Evolutionary conservation across 805 yeast genomes (phyloP).

Genomic region (Lachancea dasiensis): DNA sequence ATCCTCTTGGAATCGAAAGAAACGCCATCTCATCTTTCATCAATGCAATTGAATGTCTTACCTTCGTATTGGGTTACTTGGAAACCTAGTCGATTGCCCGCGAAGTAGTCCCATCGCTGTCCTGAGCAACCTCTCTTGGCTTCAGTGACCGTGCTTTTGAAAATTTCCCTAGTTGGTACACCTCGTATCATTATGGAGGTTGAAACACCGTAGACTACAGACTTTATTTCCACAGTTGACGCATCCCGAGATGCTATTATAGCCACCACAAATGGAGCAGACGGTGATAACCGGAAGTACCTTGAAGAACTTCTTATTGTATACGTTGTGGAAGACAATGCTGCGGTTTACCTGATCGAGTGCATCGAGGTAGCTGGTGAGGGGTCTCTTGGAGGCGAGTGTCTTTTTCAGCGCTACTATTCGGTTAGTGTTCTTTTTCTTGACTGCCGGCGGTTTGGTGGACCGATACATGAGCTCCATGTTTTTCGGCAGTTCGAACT

Average conservation of each 20-base stretch:
- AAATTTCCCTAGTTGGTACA: conserved; percentile 16
- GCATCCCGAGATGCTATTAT: conserved; percentile 30
- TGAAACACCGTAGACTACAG: conserved; percentile 30
- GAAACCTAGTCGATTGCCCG: no score
- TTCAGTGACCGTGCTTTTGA: background rate
- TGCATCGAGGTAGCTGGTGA: conserved; percentile 30
- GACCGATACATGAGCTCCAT: conserved; percentile 28
- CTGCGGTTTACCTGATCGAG: conserved; percentile 28
- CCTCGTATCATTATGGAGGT: conserved; percentile 32
- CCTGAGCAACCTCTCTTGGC: background rate
- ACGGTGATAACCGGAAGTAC: conserved; percentile 30
- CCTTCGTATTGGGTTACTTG: no score
- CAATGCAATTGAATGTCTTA: no score
- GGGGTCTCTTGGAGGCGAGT: conserved; percentile 25
- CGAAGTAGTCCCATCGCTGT: no score
- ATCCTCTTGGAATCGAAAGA: no score
- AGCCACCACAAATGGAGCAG: conserved; percentile 33
- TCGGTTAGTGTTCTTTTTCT: conserved; percentile 29
- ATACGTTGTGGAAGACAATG: conserved; percentile 27
- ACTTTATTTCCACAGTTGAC: conserved; percentile 30
- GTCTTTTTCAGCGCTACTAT: conserved; percentile 28
- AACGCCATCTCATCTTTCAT: no score
- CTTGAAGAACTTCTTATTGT: conserved; percentile 31
- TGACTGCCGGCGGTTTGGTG: conserved; percentile 30
- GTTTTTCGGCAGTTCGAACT: conserved; percentile 29